Evolutionary conservation across 1,284 basidiomycete species (phyloP).

Genomic region (Ganoderma lingzhi): DNA sequence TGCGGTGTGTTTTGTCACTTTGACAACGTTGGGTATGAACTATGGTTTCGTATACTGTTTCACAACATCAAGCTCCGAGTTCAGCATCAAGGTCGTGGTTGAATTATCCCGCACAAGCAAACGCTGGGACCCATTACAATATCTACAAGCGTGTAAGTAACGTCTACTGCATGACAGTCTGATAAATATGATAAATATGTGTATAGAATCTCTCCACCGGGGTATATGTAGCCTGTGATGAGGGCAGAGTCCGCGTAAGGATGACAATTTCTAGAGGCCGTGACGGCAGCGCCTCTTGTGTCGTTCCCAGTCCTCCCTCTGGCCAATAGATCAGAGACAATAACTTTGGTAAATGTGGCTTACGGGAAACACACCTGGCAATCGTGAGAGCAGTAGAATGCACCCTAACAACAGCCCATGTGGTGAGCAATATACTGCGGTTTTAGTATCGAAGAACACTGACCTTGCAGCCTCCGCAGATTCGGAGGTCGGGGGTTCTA

Average conservation of each 20-base stretch:
- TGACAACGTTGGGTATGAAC: neutral
- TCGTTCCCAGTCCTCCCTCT: slow-evolving; percentile 35
- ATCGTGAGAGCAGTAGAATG: slow-evolving; percentile 36
- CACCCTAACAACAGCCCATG: slow-evolving; percentile 22
- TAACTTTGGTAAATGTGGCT: neutral
- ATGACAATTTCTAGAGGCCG: neutral
- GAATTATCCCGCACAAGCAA: neutral
- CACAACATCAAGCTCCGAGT: neutral
- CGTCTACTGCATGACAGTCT: neutral
- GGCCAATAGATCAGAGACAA: slow-evolving; percentile 3
- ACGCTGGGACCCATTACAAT: neutral
- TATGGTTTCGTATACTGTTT: neutral
- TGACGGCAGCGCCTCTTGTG: slow-evolving; percentile 27
- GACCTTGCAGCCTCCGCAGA: slow-evolving; percentile 28
- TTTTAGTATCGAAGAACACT: neutral
- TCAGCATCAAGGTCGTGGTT: neutral
- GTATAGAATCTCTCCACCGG: neutral
- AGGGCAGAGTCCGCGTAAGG: neutral
- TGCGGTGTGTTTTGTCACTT: neutral
- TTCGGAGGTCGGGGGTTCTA: slow-evolving; percentile 18
- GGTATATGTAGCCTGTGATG: neutral
- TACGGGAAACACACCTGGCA: slow-evolving; percentile 31
- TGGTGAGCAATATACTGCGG: neutral
- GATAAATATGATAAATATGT: slow-evolving; percentile 9
- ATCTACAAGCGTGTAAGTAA: neutral